Evolutionary conservation across 2,329 filamentous ascomycete genomes (phyloP).

Genomic region (Trichoderma atroviride): DNA sequence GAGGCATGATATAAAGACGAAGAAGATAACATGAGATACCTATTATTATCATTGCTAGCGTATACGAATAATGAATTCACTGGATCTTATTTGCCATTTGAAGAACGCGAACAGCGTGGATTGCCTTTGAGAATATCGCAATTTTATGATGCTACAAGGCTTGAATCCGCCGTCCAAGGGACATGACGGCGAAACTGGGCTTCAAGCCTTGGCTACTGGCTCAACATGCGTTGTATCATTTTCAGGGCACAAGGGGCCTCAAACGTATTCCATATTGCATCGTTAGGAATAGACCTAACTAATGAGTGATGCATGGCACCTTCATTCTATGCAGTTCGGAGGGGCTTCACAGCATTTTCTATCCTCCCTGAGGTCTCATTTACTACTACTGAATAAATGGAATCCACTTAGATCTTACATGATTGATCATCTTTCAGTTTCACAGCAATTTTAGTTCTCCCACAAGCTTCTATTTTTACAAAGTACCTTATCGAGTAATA

Average conservation of each 20-base stretch:
- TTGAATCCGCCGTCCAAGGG: background rate
- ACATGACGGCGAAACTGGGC: background rate
- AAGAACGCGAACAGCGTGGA: background rate
- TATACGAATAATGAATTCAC: background rate
- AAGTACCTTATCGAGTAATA: background rate
- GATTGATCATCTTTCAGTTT: background rate
- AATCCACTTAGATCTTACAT: background rate
- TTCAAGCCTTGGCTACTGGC: background rate
- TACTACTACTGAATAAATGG: too few species aligned
- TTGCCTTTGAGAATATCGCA: background rate
- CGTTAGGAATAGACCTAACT: background rate
- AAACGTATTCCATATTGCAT: background rate
- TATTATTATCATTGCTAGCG: background rate
- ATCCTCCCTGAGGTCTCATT: background rate
- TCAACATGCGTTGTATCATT: background rate
- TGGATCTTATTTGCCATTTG: background rate
- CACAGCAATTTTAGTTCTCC: background rate
- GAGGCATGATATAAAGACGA: background rate
- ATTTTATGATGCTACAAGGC: background rate
- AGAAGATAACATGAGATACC: background rate
- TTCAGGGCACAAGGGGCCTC: background rate
- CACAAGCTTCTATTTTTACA: background rate
- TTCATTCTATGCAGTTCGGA: too few species aligned
- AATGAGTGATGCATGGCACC: too few species aligned
- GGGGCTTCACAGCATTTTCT: background rate